Base-by-base conservation (phyloP, 2,329 filamentous ascomycete species). In the Furcasterigmium sp. region DNA sequence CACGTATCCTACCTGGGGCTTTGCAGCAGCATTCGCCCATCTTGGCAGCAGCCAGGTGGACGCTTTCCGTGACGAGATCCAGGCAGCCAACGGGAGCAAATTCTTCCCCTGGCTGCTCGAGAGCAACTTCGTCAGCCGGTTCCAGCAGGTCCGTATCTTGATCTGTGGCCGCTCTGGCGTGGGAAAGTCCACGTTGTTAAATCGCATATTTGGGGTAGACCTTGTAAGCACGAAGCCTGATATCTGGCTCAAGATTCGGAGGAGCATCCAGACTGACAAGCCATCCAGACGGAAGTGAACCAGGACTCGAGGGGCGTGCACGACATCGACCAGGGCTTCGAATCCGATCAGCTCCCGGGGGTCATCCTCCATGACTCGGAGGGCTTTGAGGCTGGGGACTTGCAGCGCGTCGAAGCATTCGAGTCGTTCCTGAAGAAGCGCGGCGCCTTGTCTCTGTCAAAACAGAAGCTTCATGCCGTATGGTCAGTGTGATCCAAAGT, bases 341-440 rank as follows among this genome's bases (percentile, higher is more conserved):
- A 56, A 39, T 54, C 53, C 25, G 55, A 56, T 23, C 52, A 47
- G 11, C 42, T 51, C 14, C 56, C 53, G 4, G 56, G 55, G 11
- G 46, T 58, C 15, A 54, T 58, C 25, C 52, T 58, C 28, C 55
- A 58, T 18, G 55, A 58, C 35, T 58, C 56, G 11, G 46, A 53
- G 23, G 56, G 56, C 3, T 57, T 56, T 19, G 51, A 57, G 37
- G 52, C 53, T 3, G 55, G 53, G 3, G 48, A 53, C 10, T 51
- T 41, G 8, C 50, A 50, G 37, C 53, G 56, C 7, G 43, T 57
- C 2, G 37, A 51, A 10, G 48, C 52, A 4, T 44, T 58, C 23
- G 53, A 56, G 40, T 48, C 41, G 23, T 58, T 58, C 17, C 45
- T 58, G 3, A 52, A 52, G 36, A 51, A 52, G 28, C 50, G 53